Base-by-base conservation (phyloP, 1,284 basidiomycete genomes). In the Tylopilus sp. region DNA sequence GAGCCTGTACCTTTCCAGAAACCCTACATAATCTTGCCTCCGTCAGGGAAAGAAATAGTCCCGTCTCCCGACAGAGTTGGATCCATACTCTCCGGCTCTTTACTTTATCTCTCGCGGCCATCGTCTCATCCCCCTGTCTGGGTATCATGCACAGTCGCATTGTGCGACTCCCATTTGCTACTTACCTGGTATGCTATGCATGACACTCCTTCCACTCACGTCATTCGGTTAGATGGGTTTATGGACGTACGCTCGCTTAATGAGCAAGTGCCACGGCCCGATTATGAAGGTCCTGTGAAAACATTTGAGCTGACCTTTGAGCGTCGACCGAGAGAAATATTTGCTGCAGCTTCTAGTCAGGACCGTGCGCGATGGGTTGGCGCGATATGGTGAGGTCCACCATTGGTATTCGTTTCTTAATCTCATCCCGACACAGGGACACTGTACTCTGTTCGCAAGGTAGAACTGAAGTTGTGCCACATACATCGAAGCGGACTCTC, bases 311-410 rank as follows among this genome's bases (percentile, higher is more conserved):
- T 90, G n/a, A 52, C 76, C 5, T 84, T 86, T 51, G 76, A 81
- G 43, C 80, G 74, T 11, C 68, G 73, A 31, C 68, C 68, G 4
- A 72, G 71, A 48, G 83, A 87, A 63, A 80, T 74, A 50, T 88
- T 90, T 64, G 85, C 83, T 1, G 80, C 79, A 2, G 64, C 68
- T 8, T 82, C 82, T 32, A 77, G 81, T n/a, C 76, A 78, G 54
- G 83, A 86, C 51, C 73, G 87, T 48, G 85, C 85, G 7, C 75
- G 75, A 19, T 90, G 87, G 87, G 78, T 90, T 48, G 84, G 81
- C 60, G 77, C 80, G 5, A 81, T 89, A 48, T 90, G 87, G 87
- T 86, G 66, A 58, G 75, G 26, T 56, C 13, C 33, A 43, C 41
- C 14, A 33, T 11, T 10, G 17, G 20, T 37, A 26, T 7, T 10